phyloP scores from a whole-genome alignment of 2,329 filamentous ascomycete species.

The Aschersonia sp. region DNA sequence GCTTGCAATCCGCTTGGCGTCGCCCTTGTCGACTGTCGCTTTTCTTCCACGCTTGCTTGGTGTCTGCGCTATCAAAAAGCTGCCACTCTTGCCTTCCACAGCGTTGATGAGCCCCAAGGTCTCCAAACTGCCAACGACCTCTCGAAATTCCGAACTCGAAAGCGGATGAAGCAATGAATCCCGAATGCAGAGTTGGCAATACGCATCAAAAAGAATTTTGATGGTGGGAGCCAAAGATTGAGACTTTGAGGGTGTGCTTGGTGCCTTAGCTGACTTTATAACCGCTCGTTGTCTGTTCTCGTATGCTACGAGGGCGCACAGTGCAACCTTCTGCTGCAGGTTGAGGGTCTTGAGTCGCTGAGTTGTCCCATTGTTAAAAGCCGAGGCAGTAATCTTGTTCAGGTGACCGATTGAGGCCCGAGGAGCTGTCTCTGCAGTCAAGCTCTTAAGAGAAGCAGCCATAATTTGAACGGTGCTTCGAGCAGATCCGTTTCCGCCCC shows the following conservation, averaged over 20 bases:
- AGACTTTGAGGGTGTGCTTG: conserved; percentile 45
- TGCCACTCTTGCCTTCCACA: conserved; percentile 56
- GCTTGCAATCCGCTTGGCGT: conserved; percentile 68
- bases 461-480: conserved; percentile 33
- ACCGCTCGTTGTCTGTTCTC: conserved; percentile 54
- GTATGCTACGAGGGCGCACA: conserved; percentile 79
- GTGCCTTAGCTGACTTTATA: conserved; percentile 25
- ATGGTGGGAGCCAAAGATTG: conserved; percentile 57
- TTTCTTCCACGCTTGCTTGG: conserved; percentile 56
- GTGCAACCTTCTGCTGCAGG: conserved; percentile 86
- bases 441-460: conserved; percentile 37
- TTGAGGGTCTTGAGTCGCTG: conserved; percentile 81
- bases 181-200: conserved; percentile 66
- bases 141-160: conserved; percentile 82
- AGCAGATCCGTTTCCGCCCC: conserved; percentile 17
- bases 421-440: conserved; percentile 69
- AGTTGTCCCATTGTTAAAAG: conserved; percentile 77
- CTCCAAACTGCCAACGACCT: conserved; percentile 81
- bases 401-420: conserved; percentile 82
- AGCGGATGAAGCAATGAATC: conserved; percentile 85
- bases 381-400: conserved; percentile 76
- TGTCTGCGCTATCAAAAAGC: conserved; percentile 48
- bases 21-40: conserved; percentile 36
- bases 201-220: conserved; percentile 72
- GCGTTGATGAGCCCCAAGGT: conserved; percentile 66